Percentiles rank a stretch among this genome's conserved stretches.
phyloP scores from a whole-genome alignment of 75 land plant genomes.

The Azolla pinnata region DNA sequence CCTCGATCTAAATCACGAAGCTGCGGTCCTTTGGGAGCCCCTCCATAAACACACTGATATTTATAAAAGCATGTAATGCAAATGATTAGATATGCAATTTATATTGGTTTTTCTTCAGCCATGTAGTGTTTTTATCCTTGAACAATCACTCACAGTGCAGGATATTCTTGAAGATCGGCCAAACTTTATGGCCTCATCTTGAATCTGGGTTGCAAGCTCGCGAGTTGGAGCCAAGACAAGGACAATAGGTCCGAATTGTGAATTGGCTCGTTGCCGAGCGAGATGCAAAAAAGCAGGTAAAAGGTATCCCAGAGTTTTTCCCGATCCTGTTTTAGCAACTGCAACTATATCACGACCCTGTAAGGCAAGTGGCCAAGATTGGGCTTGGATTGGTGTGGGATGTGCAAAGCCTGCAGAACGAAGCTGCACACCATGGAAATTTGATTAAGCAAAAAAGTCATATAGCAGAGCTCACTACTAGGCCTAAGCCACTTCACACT shows the following conservation, averaged over 20 bases:
- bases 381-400: slow-evolving; percentile 98
- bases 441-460: slow-evolving; percentile 5
- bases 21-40: slow-evolving; percentile 83
- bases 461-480: neutral
- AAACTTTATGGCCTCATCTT: slow-evolving; percentile 88
- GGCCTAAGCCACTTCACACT: neutral
- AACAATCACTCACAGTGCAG: slow-evolving; percentile 64
- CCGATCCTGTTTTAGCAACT: slow-evolving; percentile 97
- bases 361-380: slow-evolving; percentile 94
- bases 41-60: slow-evolving; percentile 89
- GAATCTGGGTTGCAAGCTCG: slow-evolving; percentile 93
- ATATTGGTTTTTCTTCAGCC: too few species aligned
- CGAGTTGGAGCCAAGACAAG: slow-evolving; percentile 90
- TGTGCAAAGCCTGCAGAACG: slow-evolving; percentile 73
- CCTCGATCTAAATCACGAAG: slow-evolving; percentile 81
- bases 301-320: slow-evolving; percentile 91
- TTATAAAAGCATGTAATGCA: neutral
- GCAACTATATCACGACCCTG: slow-evolving; percentile 86
- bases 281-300: slow-evolving; percentile 89
- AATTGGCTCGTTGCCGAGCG: slow-evolving; percentile 41
- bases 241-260: slow-evolving; percentile 69
- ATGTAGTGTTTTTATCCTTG: too few species aligned
- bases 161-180: slow-evolving; percentile 88
- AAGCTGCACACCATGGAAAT: slow-evolving; percentile 44
- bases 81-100: neutral